These are phyloP conservation scores for Penicillium sp. DNA, from an alignment of 2,329 filamentous ascomycete species.

Conservation along the genomic window DNA sequence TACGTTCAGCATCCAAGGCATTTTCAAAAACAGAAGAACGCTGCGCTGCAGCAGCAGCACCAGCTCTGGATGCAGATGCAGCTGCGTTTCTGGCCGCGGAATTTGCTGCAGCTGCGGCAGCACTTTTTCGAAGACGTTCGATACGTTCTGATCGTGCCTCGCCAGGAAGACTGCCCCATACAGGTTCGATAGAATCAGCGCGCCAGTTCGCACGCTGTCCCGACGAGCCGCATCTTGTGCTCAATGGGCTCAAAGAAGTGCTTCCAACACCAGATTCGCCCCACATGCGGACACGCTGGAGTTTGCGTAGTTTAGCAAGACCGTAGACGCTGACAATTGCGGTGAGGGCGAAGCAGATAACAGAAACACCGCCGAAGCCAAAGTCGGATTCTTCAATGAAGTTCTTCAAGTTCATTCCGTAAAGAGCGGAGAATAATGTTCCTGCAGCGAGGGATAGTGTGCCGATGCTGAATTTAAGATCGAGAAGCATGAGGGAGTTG, in stretches of 20 bases:
- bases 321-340: slow-evolving; percentile 80
- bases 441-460: slow-evolving; percentile 93
- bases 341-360: slow-evolving; percentile 69
- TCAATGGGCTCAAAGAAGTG: slow-evolving; percentile 28
- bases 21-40: slow-evolving; percentile 6
- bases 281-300: slow-evolving; percentile 89
- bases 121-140: slow-evolving; percentile 36
- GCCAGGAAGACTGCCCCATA: slow-evolving; percentile 41
- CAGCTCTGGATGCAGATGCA: slow-evolving; percentile 4
- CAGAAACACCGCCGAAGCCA: slow-evolving; percentile 77
- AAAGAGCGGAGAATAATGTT: slow-evolving; percentile 96
- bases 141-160: slow-evolving; percentile 39
- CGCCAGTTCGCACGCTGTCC: slow-evolving; percentile 42
- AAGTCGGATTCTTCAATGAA: slow-evolving; percentile 93
- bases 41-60: not conserved
- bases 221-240: slow-evolving; percentile 24
- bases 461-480: slow-evolving; percentile 93
- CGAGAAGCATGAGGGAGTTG: slow-evolving; percentile 95
- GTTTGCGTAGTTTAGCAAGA: slow-evolving; percentile 76
- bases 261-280: slow-evolving; percentile 53
- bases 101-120: slow-evolving; percentile 23
- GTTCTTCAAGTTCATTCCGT: slow-evolving; percentile 99
- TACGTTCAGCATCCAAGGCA: slow-evolving; percentile 4
- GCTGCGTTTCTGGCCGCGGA: slow-evolving; percentile 4
- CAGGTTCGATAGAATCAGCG: slow-evolving; percentile 44